Base-by-base conservation (phyloP, 1,284 basidiomycete genomes). In the Sporisorium iseilematis-ciliati region DNA sequence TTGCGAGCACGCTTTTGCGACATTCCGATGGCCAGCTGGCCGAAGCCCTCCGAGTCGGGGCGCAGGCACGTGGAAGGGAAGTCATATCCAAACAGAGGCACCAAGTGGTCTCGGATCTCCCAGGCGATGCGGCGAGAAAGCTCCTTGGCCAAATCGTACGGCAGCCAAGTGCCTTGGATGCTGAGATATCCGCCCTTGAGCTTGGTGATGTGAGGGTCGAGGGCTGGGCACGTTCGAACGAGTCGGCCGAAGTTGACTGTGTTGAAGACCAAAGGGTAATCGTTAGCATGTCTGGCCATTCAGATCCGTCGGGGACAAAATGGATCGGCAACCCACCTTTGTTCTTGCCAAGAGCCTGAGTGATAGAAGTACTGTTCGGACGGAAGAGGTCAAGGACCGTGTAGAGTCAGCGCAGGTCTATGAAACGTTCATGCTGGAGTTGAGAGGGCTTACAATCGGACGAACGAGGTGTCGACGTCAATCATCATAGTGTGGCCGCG, bases 141-240 rank as follows among this genome's bases (percentile, higher is more conserved):
- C 53, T 77, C 70, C 25, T 72, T 67, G 16, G 77, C 75, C 23
- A 79, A 41, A 18, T 73, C 70, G 42, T 65, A 77, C 0, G 77
- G 70, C 1, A 79, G 64, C 77, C 77, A 79, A 2, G 74, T 79
- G 18, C 77, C 75, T 18, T 79, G 77, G 51, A 79, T 79, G 56
- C 76, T 79, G 7, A 79, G 70, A 26, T 77, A 79, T 0, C 77
- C 77, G 26, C 77, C 77, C 33, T 73, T 73, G 43, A 79, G 63
- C 55, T 76, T 77, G n/a, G 67, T 65, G 45, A 79, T 72, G 53
- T 71, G 60, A 1, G 66, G 75, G 6, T 62, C 65, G 10, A 79
- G 63, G 7, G 68, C 77, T 5, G 74, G 71, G 40, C 57, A 70
- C 6, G 64, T 70, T 12, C 68, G 45, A 1, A 70, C 63, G 3